Conservation (phyloP, 2,329 filamentous ascomycete genomes). For the Colletotrichum liriopes region DNA sequence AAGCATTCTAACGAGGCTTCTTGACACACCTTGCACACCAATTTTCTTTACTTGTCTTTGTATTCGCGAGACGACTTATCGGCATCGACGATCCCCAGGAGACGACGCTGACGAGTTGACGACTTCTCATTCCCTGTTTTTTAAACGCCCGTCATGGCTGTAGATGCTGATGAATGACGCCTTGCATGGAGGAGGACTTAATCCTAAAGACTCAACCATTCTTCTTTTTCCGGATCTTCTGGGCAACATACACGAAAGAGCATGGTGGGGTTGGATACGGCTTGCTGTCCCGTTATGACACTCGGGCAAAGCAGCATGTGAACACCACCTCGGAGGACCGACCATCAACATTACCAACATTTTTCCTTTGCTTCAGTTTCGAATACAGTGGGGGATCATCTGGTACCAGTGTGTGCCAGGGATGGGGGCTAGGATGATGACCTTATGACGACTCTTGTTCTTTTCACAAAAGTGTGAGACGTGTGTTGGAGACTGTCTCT, state of each 20-base stretch:
- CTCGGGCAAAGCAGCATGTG: conserved; percentile 26
- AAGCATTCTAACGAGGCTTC: conserved; percentile 27
- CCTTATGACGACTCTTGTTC: conserved; percentile 49
- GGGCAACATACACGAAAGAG: conserved; percentile 41
- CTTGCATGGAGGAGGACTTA: conserved; percentile 56
- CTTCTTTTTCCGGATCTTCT: conserved; percentile 37
- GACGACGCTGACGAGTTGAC: conserved; percentile 56
- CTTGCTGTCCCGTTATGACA: conserved; percentile 37
- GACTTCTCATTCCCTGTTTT: conserved; percentile 54
- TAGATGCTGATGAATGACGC: conserved; percentile 63
- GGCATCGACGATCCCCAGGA: conserved; percentile 47
- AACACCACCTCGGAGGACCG: conserved; percentile 22
- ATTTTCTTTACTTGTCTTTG: conserved; percentile 46
- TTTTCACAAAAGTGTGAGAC: conserved; percentile 57
- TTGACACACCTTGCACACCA: conserved; percentile 38
- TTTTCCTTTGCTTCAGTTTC: conserved; percentile 38
- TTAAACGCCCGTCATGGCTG: conserved; percentile 54
- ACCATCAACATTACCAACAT: conserved; percentile 38
- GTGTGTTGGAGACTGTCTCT: conserved; percentile 55
- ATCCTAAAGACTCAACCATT: conserved; percentile 42
- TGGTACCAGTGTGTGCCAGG: conserved; percentile 39
- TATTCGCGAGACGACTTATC: conserved; percentile 51
- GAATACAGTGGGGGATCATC: conserved; percentile 32
- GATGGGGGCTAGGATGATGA: conserved; percentile 50
- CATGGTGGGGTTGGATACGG: conserved; percentile 17